phyloP scores from a whole-genome alignment of 2,329 filamentous ascomycete genomes.

The Beauveria pseudobassiana region DNA sequence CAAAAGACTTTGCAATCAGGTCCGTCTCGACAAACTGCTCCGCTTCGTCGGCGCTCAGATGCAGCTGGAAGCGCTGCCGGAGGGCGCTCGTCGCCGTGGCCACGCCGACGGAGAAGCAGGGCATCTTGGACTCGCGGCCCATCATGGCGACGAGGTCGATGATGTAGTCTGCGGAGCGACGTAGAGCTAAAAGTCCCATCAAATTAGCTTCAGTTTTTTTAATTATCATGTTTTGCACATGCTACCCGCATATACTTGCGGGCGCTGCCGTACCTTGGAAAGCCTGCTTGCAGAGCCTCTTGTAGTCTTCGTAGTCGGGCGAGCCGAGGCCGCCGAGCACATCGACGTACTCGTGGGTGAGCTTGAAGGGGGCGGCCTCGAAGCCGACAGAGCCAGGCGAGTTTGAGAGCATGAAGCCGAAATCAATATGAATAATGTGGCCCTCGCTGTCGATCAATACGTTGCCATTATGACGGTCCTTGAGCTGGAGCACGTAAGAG shows the following conservation, averaged over 20 bases:
- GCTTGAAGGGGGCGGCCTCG: constrained; percentile 79
- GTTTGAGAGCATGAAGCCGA: constrained; percentile 85
- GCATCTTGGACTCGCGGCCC: constrained; percentile 77
- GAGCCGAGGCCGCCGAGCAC: constrained; percentile 68
- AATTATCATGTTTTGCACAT: too few relatives aligned
- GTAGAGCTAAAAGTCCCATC: constrained; percentile 45
- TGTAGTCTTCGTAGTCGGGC: constrained; percentile 66
- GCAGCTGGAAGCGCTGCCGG: constrained; percentile 70
- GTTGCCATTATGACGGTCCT: constrained; percentile 81
- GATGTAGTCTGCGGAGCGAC: constrained; percentile 71
- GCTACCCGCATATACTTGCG: background rate
- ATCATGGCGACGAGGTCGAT: constrained; percentile 79
- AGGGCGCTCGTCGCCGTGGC: constrained; percentile 61
- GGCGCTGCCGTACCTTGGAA: constrained; percentile 54
- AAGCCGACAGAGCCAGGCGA: constrained; percentile 79
- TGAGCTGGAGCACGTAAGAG: constrained; percentile 75
- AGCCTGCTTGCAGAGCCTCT: constrained; percentile 71
- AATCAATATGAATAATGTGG: constrained; percentile 83
- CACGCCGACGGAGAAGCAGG: constrained; percentile 71
- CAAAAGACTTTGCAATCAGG: constrained; percentile 70
- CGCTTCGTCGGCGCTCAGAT: constrained; percentile 75
- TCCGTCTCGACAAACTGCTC: constrained; percentile 75
- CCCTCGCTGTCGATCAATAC: constrained; percentile 79
- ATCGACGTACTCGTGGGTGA: constrained; percentile 80
- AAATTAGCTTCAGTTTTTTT: background rate